Percentiles rank a stretch among this genome's conserved stretches.
These are phyloP conservation scores for Vinca minor DNA, from an alignment of 257 asterid species.

Conservation along the genomic window DNA sequence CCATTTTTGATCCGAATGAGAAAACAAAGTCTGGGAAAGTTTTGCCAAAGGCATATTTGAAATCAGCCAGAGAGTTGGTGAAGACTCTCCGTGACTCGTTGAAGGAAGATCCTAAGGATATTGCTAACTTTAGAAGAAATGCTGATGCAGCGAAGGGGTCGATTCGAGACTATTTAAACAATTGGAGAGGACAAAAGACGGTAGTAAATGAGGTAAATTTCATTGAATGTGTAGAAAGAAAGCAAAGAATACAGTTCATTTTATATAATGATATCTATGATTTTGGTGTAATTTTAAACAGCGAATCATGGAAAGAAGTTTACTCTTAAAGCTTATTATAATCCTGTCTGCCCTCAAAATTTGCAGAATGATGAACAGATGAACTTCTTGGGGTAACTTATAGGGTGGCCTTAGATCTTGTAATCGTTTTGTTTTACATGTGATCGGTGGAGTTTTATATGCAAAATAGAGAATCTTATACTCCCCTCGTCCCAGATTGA, in stretches of 20 bases:
- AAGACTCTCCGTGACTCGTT: conserved; percentile 74
- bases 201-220: conserved; percentile 59
- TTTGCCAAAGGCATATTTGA: conserved; percentile 79
- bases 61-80: conserved; percentile 79
- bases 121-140: conserved; percentile 71
- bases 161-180: conserved; percentile 55
- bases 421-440: not conserved
- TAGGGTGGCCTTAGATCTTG: not conserved
- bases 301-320: not conserved
- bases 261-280: not conserved
- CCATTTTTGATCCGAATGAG: conserved; percentile 79
- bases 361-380: not conserved
- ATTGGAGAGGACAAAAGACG: conserved; percentile 69
- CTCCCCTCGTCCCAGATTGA: too few relatives aligned
- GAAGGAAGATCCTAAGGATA: conserved; percentile 56
- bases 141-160: conserved; percentile 95
- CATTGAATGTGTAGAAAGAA: not conserved
- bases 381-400: not conserved
- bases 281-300: too few relatives aligned
- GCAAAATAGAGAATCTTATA: not conserved
- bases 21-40: conserved; percentile 75
- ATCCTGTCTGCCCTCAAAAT: not conserved
- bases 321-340: not conserved
- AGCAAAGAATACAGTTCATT: not conserved
- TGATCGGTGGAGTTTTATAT: not conserved